These are phyloP conservation scores for Helenozyma baotianmanensis DNA, from an alignment of 805 yeast genomes.

Conservation along the genomic window DNA sequence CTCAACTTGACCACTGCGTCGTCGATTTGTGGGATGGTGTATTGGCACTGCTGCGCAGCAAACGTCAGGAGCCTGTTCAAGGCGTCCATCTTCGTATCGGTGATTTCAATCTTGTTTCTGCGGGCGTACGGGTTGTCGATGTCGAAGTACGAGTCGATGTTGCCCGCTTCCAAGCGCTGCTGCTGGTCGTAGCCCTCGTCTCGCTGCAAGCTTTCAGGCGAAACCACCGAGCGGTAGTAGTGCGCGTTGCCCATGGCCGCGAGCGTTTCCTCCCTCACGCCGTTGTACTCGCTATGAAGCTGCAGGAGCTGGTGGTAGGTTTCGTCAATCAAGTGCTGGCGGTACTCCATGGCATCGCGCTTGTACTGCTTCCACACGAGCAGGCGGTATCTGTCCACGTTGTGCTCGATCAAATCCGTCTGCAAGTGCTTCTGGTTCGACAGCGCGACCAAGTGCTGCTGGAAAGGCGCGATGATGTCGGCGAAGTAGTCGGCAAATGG, in stretches of 20 bases:
- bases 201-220: conserved; percentile 6
- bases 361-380: conserved; percentile 35
- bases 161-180: conserved; percentile 5
- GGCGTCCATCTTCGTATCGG: conserved; percentile 21
- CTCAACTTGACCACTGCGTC: conserved; percentile 9
- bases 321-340: conserved; percentile 21
- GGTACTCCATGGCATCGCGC: conserved; percentile 19
- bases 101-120: conserved; percentile 29
- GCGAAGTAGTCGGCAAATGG: conserved; percentile 22
- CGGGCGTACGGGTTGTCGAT: conserved; percentile 20
- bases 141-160: conserved; percentile 19
- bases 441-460: conserved; percentile 20
- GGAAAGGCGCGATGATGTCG: conserved; percentile 19
- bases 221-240: conserved; percentile 26
- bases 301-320: conserved; percentile 24
- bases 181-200: conserved; percentile 13
- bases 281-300: conserved; percentile 27
- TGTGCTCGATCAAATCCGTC: conserved; percentile 17
- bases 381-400: conserved; percentile 19
- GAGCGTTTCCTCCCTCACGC: conserved; percentile 15
- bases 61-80: conserved; percentile 5
- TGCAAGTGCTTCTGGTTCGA: conserved; percentile 29
- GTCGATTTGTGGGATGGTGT: conserved; percentile 14
- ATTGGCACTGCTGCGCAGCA: conserved; percentile 4
- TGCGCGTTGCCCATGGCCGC: conserved; percentile 9